Evolutionary conservation across 768 basidiomycete genomes (phyloP), one percentile per base, ranked within the genome.

Genomic region (Albatrellus ellisii): DNA sequence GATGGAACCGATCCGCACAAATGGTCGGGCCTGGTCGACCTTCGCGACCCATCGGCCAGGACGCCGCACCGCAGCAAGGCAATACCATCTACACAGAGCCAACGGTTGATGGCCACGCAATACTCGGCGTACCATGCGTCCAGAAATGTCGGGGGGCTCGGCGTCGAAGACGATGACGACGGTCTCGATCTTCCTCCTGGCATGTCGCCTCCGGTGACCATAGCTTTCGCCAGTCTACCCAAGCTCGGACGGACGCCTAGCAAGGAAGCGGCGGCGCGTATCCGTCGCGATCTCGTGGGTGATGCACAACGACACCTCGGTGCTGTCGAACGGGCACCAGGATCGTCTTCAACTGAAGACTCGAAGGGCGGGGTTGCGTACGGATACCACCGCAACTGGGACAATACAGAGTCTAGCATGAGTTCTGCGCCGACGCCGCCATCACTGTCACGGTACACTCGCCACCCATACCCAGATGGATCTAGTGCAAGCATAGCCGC

Each of bases 21-120:
- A 12, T 86, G 83, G 82, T 72, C 72, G 52, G 84, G 84, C 8
- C 59, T 89, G 26, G 78, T 87, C 26, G 74, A 92, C 58, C 69
- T 87, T 3, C 66, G 69, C 14, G 73, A 74, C 45, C 69, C 76
- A 5, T 64, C 67, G 22, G 60, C 71, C 14, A 52, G 62, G 17
- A 73, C 73, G 14, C 72, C 71, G 15, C 62, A 56, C 42, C 67
- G 25, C 41, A 14, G 20, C 10, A 7, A 18, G 3, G 35, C 35
- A 8, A 15, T 9, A 3, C n/a, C n/a, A 32, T 14, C 5, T n/a
- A 36, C 15, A 15, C 15, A 12, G 17, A 15, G 14, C 5, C 6
- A 5, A 18, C 15, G 35, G 12, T 6, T 12, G 7, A 22, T 5
- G 10, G 20, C 15, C 6, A 7, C 20, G 21, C 35, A 18, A 14